These are phyloP conservation scores for Rhynchosporium graminicola DNA, from an alignment of 2,329 filamentous ascomycete species.

Conservation along the genomic window DNA sequence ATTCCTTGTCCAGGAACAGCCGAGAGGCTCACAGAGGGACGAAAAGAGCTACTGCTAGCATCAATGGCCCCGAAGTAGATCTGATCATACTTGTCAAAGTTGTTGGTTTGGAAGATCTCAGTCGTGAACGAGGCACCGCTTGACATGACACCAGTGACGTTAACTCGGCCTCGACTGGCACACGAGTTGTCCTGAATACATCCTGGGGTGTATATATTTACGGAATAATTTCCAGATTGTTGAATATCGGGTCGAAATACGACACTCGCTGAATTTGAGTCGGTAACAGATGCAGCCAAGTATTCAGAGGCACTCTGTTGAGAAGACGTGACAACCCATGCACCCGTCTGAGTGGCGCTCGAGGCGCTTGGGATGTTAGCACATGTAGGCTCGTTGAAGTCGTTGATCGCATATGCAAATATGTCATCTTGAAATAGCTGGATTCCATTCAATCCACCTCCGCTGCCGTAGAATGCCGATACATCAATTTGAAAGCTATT, in stretches of 20 bases:
- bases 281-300: conserved; percentile 65
- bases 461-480: conserved; percentile 80
- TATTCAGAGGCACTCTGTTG: conserved; percentile 73
- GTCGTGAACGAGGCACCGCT: conserved; percentile 55
- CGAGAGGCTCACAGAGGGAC: conserved; percentile 75
- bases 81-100: conserved; percentile 95
- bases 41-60: conserved; percentile 69
- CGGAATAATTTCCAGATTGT: conserved; percentile 87
- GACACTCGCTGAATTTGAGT: conserved; percentile 64
- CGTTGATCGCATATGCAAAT: conserved; percentile 78
- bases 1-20: conserved; percentile 65
- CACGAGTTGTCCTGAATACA: conserved; percentile 82
- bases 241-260: conserved; percentile 82
- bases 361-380: conserved; percentile 65
- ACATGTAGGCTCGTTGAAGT: conserved; percentile 88
- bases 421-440: conserved; percentile 86
- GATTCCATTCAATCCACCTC: conserved; percentile 82
- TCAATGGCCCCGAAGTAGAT: conserved; percentile 87
- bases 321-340: conserved; percentile 72
- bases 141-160: conserved; percentile 73
- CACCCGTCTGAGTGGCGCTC: conserved; percentile 67
- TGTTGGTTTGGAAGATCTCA: conserved; percentile 84
- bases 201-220: conserved; percentile 90
- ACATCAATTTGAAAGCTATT: conserved; percentile 82
- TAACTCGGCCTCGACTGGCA: conserved; percentile 73